A percentile compares a stretch with the other conserved stretches of the same genome.
Conservation (phyloP, 2,329 filamentous ascomycete genomes). For the Beauveria scarabaeidicola region DNA sequence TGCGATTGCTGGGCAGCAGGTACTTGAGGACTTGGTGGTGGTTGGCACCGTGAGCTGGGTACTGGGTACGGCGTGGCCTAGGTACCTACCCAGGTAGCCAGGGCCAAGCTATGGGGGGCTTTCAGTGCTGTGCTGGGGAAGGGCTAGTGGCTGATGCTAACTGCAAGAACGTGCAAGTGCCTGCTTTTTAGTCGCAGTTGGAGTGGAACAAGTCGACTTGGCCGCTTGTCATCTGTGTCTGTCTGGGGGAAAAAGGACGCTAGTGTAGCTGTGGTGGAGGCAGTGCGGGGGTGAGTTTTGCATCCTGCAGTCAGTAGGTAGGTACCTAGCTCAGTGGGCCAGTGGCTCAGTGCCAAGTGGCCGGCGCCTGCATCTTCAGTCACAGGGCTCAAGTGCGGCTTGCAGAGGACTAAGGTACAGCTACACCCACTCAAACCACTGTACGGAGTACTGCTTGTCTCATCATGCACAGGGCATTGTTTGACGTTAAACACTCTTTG, state of each 20-base stretch:
- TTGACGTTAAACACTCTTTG: neutral
- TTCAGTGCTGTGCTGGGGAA: slow-evolving; percentile 1
- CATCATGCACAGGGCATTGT: neutral
- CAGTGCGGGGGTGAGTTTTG: neutral
- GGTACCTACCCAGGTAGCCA: neutral
- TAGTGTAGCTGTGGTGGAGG: slow-evolving; percentile 7
- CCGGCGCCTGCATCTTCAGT: too few species aligned
- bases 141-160: neutral
- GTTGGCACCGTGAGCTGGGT: neutral
- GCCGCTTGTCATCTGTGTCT: neutral
- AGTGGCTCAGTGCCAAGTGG: neutral
- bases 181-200: neutral
- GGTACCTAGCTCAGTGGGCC: neutral
- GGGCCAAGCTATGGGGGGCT: neutral
- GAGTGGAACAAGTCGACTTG: slow-evolving; percentile 3
- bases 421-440: neutral
- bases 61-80: slow-evolving; percentile 1
- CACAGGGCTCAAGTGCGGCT: neutral
- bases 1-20: neutral
- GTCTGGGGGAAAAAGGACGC: slow-evolving; percentile 6
- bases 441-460: too few species aligned
- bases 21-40: neutral
- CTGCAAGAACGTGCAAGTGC: neutral
- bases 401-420: neutral
- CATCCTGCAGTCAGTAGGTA: neutral